Evolutionary conservation across 2,329 filamentous ascomycete species (phyloP).

Genomic region (Phaeosphaeriaceae sp.): DNA sequence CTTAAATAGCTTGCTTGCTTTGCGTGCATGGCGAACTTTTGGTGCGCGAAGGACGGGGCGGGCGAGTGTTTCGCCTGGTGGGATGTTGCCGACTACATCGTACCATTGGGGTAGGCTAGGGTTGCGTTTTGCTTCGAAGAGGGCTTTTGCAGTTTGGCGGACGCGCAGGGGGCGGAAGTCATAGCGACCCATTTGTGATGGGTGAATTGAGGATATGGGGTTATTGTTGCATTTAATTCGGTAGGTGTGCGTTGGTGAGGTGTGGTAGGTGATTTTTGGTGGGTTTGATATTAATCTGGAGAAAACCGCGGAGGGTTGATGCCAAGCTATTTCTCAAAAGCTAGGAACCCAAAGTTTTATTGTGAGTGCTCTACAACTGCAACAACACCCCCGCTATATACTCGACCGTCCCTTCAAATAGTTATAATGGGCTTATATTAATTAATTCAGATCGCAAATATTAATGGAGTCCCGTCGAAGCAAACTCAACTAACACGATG

Average conservation of each 20-base stretch:
- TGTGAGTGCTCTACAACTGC: constrained; percentile 1
- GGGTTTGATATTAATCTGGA: constrained; percentile 31
- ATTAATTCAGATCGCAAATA: constrained; percentile 4
- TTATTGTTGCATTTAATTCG: not conserved
- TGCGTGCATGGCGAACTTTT: constrained; percentile 51
- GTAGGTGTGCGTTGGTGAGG: no score
- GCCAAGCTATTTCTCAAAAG: constrained; percentile 17
- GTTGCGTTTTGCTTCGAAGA: constrained; percentile 54
- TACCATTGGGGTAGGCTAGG: constrained; percentile 61
- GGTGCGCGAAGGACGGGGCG: constrained; percentile 60
- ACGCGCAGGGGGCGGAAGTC: constrained; percentile 60
- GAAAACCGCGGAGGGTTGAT: constrained; percentile 42
- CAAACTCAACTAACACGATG: constrained; percentile 59
- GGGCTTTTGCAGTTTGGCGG: constrained; percentile 58
- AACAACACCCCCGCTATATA: constrained; percentile 9
- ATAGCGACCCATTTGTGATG: constrained; percentile 57
- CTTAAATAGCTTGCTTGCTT: constrained; percentile 78
- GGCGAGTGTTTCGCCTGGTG: constrained; percentile 65
- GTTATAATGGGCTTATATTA: constrained; percentile 26
- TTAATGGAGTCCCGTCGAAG: constrained; percentile 25
- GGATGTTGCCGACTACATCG: constrained; percentile 61
- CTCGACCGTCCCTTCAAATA: constrained; percentile 2
- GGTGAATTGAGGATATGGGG: no score
- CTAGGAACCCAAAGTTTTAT: constrained; percentile 12
- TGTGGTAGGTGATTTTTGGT: constrained; percentile 4